Evolutionary conservation across 257 asterid genomes (phyloP).

Genomic region (Verbena officinalis): DNA sequence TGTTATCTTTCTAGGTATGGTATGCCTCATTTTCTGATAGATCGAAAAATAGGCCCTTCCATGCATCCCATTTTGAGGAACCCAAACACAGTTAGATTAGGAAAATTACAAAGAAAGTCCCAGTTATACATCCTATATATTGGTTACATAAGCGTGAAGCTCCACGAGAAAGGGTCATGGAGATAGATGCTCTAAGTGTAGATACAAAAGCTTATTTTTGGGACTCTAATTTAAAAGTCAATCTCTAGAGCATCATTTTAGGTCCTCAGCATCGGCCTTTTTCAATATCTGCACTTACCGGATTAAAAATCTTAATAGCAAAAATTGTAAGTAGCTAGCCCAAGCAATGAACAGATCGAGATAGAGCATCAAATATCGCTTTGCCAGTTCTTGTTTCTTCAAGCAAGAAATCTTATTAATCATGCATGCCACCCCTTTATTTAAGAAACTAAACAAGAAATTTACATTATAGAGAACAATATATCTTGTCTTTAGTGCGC

Average conservation of each 20-base stretch:
- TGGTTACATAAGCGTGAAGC: background rate
- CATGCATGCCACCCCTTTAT: too few relatives aligned
- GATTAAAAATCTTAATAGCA: conserved; percentile 19
- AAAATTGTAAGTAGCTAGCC: conserved; percentile 10
- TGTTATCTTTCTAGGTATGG: background rate
- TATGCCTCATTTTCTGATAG: background rate
- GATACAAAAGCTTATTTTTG: conserved; percentile 5
- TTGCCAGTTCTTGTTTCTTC: conserved; percentile 96
- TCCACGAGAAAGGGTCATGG: background rate
- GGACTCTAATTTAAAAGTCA: conserved; percentile 20
- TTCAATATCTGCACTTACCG: conserved; percentile 65
- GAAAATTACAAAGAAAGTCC: conserved; percentile 9
- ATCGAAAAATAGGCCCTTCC: too few relatives aligned
- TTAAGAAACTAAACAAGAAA: too few relatives aligned
- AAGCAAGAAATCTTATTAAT: too few relatives aligned
- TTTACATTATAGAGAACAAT: too few relatives aligned
- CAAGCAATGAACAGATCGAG: conserved; percentile 25
- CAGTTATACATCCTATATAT: background rate
- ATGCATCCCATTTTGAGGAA: too few relatives aligned
- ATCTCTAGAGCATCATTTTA: conserved; percentile 86
- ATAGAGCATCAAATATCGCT: conserved; percentile 61
- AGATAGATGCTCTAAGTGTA: background rate
- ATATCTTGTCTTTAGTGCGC: too few relatives aligned
- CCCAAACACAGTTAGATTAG: background rate
- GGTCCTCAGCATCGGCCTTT: conserved; percentile 89